Evolutionary conservation across 306 rosid species (phyloP).

Genomic region (Rosa lucieae): DNA sequence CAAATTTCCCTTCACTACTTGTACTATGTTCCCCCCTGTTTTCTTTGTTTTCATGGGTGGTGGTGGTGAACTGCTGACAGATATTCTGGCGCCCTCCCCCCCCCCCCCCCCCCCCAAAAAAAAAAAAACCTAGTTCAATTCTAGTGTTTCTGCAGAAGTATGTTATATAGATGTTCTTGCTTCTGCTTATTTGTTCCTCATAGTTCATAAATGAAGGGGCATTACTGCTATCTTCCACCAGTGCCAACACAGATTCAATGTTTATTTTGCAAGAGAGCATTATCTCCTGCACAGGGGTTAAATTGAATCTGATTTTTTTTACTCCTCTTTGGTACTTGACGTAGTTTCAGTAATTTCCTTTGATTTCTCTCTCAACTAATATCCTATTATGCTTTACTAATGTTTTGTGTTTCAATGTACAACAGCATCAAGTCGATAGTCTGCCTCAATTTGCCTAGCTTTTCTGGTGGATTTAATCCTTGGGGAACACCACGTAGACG

Average conservation of each 20-base stretch:
- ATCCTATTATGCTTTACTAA: constrained; percentile 16
- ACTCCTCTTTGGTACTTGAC: not conserved
- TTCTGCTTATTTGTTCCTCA: not conserved
- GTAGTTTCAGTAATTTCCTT: not conserved
- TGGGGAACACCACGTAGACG: constrained; percentile 79
- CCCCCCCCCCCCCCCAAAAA: not conserved
- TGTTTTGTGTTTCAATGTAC: constrained; percentile 23
- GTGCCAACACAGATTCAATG: not conserved
- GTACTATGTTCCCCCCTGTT: not conserved
- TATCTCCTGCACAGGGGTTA: not conserved
- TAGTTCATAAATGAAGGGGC: not conserved
- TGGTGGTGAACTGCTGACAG: not conserved
- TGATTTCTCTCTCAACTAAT: not conserved
- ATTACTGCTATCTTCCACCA: not conserved
- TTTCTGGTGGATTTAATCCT: constrained; percentile 95
- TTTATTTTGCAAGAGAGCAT: not conserved
- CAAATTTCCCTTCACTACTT: not conserved
- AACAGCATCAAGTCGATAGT: constrained; percentile 90
- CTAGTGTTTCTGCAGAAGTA: not conserved
- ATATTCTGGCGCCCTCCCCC: not conserved
- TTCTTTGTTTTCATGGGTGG: not conserved
- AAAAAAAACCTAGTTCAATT: not conserved
- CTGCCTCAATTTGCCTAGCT: constrained; percentile 96
- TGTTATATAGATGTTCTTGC: not conserved
- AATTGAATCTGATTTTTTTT: not conserved